Percentiles rank a stretch among this genome's conserved stretches.
Evolutionary conservation across 108 stramenopile species (phyloP).

Genomic region (Conticribra weissflogii): DNA sequence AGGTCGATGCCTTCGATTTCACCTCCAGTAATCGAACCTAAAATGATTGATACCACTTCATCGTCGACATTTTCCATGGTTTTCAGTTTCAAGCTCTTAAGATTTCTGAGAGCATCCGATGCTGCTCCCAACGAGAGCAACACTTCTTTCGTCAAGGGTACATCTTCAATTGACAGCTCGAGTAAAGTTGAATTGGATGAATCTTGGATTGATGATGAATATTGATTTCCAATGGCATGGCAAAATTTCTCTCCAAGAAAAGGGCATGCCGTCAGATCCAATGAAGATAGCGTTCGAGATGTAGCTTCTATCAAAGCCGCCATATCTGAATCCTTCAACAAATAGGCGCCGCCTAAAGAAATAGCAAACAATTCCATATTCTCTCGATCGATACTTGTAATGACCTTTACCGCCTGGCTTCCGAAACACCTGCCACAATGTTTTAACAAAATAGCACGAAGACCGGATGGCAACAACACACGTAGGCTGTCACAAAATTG

Average conservation of each 20-base stretch:
- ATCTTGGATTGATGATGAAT: constrained; percentile 17
- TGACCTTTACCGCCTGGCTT: constrained; percentile 52
- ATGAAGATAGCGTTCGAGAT: constrained; percentile 57
- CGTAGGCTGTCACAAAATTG: constrained; percentile 43
- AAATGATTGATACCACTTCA: constrained; percentile 51
- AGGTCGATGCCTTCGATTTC: constrained; percentile 69
- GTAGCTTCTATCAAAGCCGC: constrained; percentile 58
- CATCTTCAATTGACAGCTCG: constrained; percentile 73
- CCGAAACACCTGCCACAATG: constrained; percentile 85
- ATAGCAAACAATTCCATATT: constrained; percentile 60
- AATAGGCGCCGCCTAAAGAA: constrained; percentile 78
- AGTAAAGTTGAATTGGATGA: constrained; percentile 31
- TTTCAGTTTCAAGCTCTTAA: constrained; percentile 68
- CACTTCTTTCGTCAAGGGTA: constrained; percentile 49
- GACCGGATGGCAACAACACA: constrained; percentile 44
- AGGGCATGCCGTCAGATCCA: constrained; percentile 79
- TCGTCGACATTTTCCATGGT: constrained; percentile 59
- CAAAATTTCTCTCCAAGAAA: constrained; percentile 60
- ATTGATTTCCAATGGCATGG: constrained; percentile 45
- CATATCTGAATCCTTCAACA: constrained; percentile 69
- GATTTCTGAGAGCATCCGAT: constrained; percentile 45
- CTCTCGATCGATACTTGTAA: constrained; percentile 29
- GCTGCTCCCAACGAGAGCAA: constrained; percentile 47
- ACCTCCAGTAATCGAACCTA: constrained; percentile 38
- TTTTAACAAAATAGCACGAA: constrained; percentile 63